These are phyloP conservation scores for Fomitopsis pulvina DNA, from an alignment of 768 basidiomycete genomes.

Conservation along the genomic window DNA sequence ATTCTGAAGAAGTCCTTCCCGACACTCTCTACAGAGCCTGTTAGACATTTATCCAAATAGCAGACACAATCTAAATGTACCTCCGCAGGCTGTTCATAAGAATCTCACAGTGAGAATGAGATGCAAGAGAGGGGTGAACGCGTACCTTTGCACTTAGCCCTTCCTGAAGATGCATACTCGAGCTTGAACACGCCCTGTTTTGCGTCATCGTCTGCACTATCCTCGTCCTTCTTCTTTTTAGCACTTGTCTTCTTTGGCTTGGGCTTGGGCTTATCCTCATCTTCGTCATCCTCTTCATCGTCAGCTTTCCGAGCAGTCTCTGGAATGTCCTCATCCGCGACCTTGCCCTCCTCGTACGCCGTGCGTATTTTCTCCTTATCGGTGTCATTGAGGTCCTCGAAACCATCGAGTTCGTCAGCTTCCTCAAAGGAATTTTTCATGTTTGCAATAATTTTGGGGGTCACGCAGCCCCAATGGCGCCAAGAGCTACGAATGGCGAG, in stretches of 20 bases:
- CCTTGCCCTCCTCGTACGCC: slow-evolving; percentile 73
- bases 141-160: slow-evolving; percentile 30
- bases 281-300: slow-evolving; percentile 34
- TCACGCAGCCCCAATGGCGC: slow-evolving; percentile 91
- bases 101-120: background rate
- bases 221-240: slow-evolving; percentile 20
- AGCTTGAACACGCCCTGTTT: slow-evolving; percentile 29
- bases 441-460: slow-evolving; percentile 60
- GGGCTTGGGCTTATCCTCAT: slow-evolving; percentile 34
- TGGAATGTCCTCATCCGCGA: slow-evolving; percentile 82
- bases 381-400: slow-evolving; percentile 58
- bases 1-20: slow-evolving; percentile 35
- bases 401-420: slow-evolving; percentile 78
- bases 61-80: background rate
- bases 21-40: slow-evolving; percentile 24
- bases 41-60: background rate
- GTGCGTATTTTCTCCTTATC: slow-evolving; percentile 66
- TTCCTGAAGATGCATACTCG: slow-evolving; percentile 24
- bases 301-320: slow-evolving; percentile 57
- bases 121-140: no score
- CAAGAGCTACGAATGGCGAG: slow-evolving; percentile 44
- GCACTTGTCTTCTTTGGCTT: slow-evolving; percentile 15
- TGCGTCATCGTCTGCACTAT: slow-evolving; percentile 25
- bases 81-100: slow-evolving; percentile 13
- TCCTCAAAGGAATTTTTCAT: slow-evolving; percentile 55